These are phyloP conservation scores for Pachyrhizus erosus DNA, from an alignment of 306 rosid species.

Conservation along the genomic window DNA sequence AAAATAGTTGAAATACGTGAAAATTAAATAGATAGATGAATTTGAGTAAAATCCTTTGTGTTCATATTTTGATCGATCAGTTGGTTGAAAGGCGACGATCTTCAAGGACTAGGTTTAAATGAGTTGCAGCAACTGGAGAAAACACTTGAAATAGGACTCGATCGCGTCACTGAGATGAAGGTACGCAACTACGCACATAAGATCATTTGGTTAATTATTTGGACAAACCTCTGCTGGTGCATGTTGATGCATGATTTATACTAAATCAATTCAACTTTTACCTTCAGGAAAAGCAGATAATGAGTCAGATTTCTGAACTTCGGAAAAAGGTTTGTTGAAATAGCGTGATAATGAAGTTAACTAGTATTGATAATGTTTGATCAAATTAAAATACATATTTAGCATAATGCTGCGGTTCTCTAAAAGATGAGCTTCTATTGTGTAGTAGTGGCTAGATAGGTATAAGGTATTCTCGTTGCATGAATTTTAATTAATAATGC, in stretches of 20 bases:
- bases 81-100: constrained; percentile 46
- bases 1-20: background rate
- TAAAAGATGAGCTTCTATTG: background rate
- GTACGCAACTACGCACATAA: background rate
- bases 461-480: background rate
- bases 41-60: background rate
- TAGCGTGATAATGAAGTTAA: background rate
- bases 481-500: background rate
- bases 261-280: constrained; percentile 25
- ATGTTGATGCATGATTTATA: background rate
- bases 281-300: constrained; percentile 45
- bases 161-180: constrained; percentile 38
- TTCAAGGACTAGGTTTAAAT: constrained; percentile 38
- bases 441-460: background rate
- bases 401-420: background rate
- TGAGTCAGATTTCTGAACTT: constrained; percentile 39
- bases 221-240: background rate
- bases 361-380: background rate
- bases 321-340: constrained; percentile 43
- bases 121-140: constrained; percentile 48
- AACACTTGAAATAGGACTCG: constrained; percentile 39
- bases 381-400: background rate
- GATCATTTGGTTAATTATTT: background rate
- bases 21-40: background rate
- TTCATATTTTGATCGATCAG: constrained; percentile 28